Evolutionary conservation across 2,329 filamentous ascomycete species (phyloP).

Genomic region (Trichoderma sp.): DNA sequence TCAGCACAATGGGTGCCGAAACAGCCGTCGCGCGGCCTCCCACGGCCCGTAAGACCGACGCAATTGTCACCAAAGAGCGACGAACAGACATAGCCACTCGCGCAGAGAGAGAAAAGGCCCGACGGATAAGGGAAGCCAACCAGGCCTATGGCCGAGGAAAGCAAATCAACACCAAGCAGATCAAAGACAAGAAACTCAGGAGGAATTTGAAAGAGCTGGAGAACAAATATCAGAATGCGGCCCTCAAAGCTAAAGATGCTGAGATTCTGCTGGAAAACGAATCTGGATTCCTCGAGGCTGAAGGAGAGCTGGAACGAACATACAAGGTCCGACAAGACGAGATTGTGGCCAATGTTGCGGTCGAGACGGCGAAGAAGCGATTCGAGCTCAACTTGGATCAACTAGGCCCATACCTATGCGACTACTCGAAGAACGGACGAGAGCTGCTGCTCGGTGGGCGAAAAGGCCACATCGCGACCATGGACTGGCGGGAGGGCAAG

Average conservation of each 20-base stretch:
- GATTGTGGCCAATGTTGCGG: conserved; percentile 70
- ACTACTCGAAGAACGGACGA: conserved; percentile 88
- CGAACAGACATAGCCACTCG: conserved; percentile 56
- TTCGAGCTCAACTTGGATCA: conserved; percentile 85
- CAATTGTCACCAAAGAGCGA: conserved; percentile 47
- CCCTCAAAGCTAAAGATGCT: conserved; percentile 86
- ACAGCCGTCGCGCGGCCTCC: conserved; percentile 40
- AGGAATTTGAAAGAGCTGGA: conserved; percentile 78
- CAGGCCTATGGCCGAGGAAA: conserved; percentile 82
- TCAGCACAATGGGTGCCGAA: conserved; percentile 42
- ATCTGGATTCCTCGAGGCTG: conserved; percentile 82
- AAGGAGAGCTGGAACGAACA: conserved; percentile 84
- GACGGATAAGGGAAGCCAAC: conserved; percentile 63
- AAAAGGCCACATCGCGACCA: conserved; percentile 92
- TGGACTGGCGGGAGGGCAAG: conserved; percentile 94
- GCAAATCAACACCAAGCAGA: conserved; percentile 68
- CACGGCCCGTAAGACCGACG: conserved; percentile 53
- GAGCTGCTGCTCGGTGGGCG: conserved; percentile 82
- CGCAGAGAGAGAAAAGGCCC: conserved; percentile 53
- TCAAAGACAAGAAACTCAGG: conserved; percentile 89
- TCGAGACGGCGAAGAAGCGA: conserved; percentile 87
- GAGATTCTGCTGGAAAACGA: conserved; percentile 91
- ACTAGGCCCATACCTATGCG: conserved; percentile 82
- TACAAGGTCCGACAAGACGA: conserved; percentile 92
- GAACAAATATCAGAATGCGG: conserved; percentile 76